These are phyloP conservation scores for Wickerhamiella lipophila DNA, from an alignment of 805 yeast species.

Conservation along the genomic window DNA sequence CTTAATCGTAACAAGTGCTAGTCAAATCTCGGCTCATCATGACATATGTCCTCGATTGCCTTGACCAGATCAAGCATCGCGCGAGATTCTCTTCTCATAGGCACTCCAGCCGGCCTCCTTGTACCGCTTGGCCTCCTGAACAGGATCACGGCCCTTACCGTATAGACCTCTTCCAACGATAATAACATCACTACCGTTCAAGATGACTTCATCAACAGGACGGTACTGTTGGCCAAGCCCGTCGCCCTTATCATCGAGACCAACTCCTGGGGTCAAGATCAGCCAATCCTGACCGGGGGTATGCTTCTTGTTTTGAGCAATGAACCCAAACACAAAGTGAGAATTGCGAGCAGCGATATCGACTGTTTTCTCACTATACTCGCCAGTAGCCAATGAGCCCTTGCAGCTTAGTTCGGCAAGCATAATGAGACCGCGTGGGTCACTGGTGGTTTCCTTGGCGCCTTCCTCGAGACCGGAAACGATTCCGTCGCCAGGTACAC, in stretches of 20 bases:
- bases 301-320: constrained; percentile 79
- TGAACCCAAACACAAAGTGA: constrained; percentile 90
- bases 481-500: constrained; percentile 91
- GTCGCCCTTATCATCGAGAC: constrained; percentile 93
- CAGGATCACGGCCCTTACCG: constrained; percentile 88
- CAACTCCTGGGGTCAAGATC: constrained; percentile 97
- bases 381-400: constrained; percentile 89
- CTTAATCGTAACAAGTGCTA: too few species aligned
- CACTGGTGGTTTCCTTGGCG: constrained; percentile 47
- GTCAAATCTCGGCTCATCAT: too few species aligned
- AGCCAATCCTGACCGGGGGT: constrained; percentile 83
- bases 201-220: constrained; percentile 72
- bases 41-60: too few species aligned
- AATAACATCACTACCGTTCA: constrained; percentile 82
- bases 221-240: constrained; percentile 93
- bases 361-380: constrained; percentile 74
- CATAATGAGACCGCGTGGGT: constrained; percentile 74
- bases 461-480: constrained; percentile 81
- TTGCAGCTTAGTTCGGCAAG: constrained; percentile 89
- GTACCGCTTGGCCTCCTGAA: constrained; percentile 76
- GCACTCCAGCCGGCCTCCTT: constrained; percentile 93
- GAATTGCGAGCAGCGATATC: constrained; percentile 80
- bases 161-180: constrained; percentile 97
- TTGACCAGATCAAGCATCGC: neutral
- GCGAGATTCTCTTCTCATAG: constrained; percentile 29